These are phyloP conservation scores for Magnolia changhungtana DNA, from an alignment of 164 flowering plant genomes.

Conservation along the genomic window DNA sequence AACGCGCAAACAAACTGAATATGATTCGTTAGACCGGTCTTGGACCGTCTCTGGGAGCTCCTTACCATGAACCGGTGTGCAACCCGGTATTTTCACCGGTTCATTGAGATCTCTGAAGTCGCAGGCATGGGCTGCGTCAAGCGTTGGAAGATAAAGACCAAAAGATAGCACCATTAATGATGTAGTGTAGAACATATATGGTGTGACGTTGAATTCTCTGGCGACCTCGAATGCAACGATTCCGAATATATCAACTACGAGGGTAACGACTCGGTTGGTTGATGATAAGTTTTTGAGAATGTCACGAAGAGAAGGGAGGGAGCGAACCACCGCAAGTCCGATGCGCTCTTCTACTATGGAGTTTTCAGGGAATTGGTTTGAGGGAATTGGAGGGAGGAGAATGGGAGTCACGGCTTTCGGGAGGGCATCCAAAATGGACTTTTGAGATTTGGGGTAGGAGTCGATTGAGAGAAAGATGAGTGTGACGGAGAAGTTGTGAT, in stretches of 20 bases:
- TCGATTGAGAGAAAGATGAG: constrained; percentile 29
- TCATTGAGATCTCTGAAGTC: constrained; percentile 29
- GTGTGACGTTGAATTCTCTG: constrained; percentile 22
- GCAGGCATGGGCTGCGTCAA: constrained; percentile 20
- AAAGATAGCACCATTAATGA: constrained; percentile 29
- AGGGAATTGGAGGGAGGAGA: constrained; percentile 28
- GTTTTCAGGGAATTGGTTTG: constrained; percentile 22
- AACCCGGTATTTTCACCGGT: constrained; percentile 32
- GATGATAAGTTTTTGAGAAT: constrained; percentile 10
- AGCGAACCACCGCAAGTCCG: constrained; percentile 25
- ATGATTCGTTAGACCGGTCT: constrained; percentile 24
- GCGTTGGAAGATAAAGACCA: constrained; percentile 24
- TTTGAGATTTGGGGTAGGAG: constrained; percentile 20
- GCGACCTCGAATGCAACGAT: constrained; percentile 37
- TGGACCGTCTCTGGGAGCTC: constrained; percentile 33
- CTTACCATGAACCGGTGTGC: constrained; percentile 22
- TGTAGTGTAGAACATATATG: constrained; percentile 40
- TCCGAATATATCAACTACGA: constrained; percentile 43
- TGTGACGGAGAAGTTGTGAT: constrained; percentile 25
- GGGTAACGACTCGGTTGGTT: constrained; percentile 7
- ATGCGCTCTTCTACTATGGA: constrained; percentile 28
- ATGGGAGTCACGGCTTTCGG: constrained; percentile 19
- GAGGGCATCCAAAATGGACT: constrained; percentile 20
- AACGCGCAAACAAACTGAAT: constrained; percentile 22
- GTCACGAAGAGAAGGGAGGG: constrained; percentile 32